Conservation (phyloP, 164 flowering plant genomes). For the Macadamia integrifolia region DNA sequence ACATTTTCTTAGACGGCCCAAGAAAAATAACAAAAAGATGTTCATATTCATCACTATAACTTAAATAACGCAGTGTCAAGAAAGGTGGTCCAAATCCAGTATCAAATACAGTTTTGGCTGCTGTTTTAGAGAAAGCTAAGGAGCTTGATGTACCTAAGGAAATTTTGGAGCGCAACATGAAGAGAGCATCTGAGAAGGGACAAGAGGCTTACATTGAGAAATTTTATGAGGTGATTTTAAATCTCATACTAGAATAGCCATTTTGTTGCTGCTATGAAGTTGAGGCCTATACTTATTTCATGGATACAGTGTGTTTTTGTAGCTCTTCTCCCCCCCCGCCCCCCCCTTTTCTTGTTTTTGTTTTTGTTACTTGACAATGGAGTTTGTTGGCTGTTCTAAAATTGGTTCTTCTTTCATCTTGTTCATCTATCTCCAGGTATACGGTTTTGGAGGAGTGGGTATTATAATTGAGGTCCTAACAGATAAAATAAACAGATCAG, state of each 20-base stretch:
- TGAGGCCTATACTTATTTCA: neutral
- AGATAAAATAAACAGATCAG: conserved; percentile 85
- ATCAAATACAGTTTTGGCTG: conserved; percentile 67
- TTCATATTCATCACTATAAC: neutral
- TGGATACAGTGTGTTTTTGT: neutral
- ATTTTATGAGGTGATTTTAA: conserved; percentile 61
- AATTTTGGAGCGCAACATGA: conserved; percentile 83
- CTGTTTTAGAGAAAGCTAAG: conserved; percentile 82
- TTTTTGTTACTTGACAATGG: neutral
- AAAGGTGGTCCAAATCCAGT: conserved; percentile 80
- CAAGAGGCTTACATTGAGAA: conserved; percentile 95
- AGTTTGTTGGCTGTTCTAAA: conserved; percentile 1
- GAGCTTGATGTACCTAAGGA: conserved; percentile 97
- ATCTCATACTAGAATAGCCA: neutral
- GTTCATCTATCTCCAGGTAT: conserved; percentile 47
- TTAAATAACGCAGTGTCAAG: conserved; percentile 50
- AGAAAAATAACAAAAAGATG: neutral
- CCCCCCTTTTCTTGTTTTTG: neutral
- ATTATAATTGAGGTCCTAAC: conserved; percentile 85
- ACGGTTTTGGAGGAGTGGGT: conserved; percentile 92
- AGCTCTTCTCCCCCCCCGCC: neutral
- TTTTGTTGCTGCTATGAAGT: neutral
- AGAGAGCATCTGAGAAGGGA: conserved; percentile 93
- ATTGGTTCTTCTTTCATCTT: neutral
- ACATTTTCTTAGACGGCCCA: neutral